These are phyloP conservation scores for Staphylotrichum longicolle DNA, from an alignment of 495 filamentous ascomycete species.

Conservation along the genomic window DNA sequence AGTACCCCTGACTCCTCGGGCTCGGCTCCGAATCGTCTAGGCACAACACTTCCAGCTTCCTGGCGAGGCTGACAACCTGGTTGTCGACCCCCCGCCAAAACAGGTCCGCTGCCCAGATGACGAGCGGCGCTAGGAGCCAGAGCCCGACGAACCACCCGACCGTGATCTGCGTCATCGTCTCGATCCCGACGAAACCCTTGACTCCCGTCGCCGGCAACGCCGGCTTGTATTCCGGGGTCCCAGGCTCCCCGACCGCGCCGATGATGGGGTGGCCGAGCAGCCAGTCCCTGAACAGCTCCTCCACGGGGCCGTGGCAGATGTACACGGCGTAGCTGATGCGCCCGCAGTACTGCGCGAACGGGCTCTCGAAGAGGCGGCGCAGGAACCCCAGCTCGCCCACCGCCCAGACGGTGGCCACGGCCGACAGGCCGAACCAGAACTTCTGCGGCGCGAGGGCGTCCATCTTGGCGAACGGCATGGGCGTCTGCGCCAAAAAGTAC, in stretches of 20 bases:
- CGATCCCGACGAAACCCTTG: constrained; percentile 53
- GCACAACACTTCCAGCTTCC: constrained; percentile 49
- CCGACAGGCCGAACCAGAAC: constrained; percentile 58
- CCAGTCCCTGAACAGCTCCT: constrained; percentile 48
- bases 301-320: constrained; percentile 58
- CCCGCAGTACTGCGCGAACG: constrained; percentile 60
- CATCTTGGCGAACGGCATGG: constrained; percentile 35
- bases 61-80: constrained; percentile 56
- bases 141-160: constrained; percentile 52
- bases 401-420: constrained; percentile 54
- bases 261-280: constrained; percentile 38
- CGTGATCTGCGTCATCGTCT: constrained; percentile 50
- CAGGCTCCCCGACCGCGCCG: constrained; percentile 26
- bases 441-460: constrained; percentile 40
- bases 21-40: constrained; percentile 31
- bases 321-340: constrained; percentile 62
- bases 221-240: constrained; percentile 28
- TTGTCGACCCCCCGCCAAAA: constrained; percentile 59
- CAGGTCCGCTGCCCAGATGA: constrained; percentile 57
- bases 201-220: constrained; percentile 38
- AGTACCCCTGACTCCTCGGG: constrained; percentile 28
- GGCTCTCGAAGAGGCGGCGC: constrained; percentile 54
- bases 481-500: constrained; percentile 35
- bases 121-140: constrained; percentile 49
- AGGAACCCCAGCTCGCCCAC: constrained; percentile 52